phyloP scores from a whole-genome alignment of 305 asterid genomes.

The Solanum hybrid region DNA sequence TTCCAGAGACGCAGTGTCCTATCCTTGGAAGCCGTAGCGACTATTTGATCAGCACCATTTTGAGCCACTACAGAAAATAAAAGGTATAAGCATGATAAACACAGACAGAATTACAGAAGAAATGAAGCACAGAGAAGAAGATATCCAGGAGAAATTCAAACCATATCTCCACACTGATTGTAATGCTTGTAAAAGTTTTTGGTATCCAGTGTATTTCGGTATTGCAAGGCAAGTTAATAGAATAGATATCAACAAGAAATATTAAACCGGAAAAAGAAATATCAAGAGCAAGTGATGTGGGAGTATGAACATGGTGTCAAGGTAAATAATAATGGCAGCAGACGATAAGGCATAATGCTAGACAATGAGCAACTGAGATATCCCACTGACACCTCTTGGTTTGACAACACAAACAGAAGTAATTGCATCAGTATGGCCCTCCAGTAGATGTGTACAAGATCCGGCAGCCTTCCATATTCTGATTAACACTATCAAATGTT shows the following conservation, averaged over 20 bases:
- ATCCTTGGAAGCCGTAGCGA: slow-evolving; percentile 91
- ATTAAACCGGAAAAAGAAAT: background rate
- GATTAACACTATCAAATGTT: background rate
- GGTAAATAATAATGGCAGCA: slow-evolving; percentile 2
- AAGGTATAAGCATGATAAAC: background rate
- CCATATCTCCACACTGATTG: background rate
- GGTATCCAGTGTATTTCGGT: background rate
- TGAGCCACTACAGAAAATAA: slow-evolving; percentile 23
- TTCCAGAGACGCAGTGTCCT: slow-evolving; percentile 80
- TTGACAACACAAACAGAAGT: slow-evolving; percentile 60
- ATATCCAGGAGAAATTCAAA: background rate
- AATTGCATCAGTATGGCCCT: slow-evolving; percentile 84
- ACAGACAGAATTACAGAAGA: background rate
- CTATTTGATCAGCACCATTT: slow-evolving; percentile 37
- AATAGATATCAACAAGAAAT: background rate
- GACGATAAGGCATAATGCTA: background rate
- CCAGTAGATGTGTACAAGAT: slow-evolving; percentile 59
- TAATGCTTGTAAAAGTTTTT: background rate
- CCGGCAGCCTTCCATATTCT: slow-evolving; percentile 95
- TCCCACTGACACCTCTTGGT: slow-evolving; percentile 38
- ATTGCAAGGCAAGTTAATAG: background rate
- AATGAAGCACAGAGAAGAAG: background rate
- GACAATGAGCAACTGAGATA: background rate
- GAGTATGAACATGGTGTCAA: background rate
- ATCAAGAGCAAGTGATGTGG: background rate